Conservation (phyloP, 2,329 filamentous ascomycete genomes). For the Coleophoma eucalyptorum region DNA sequence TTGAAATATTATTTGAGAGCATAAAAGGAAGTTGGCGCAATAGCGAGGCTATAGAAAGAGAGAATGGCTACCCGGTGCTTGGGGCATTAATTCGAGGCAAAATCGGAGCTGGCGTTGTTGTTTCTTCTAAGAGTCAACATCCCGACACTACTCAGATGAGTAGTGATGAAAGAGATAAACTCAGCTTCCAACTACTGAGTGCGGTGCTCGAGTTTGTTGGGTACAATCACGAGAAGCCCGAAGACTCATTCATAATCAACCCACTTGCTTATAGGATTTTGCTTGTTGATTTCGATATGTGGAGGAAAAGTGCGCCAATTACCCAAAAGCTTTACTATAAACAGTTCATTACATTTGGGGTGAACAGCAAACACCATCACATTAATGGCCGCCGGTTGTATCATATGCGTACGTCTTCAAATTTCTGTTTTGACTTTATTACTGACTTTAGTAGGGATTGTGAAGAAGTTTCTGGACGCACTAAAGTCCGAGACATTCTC, state of each 20-base stretch:
- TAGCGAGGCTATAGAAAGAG: slow-evolving; percentile 95
- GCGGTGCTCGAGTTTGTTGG: slow-evolving; percentile 84
- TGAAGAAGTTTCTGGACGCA: slow-evolving; percentile 85
- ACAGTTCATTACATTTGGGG: slow-evolving; percentile 84
- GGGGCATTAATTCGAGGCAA: slow-evolving; percentile 82
- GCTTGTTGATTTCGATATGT: slow-evolving; percentile 88
- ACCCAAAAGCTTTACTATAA: slow-evolving; percentile 89
- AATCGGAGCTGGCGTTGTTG: slow-evolving; percentile 50
- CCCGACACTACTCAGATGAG: slow-evolving; percentile 34
- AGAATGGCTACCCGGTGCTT: slow-evolving; percentile 88
- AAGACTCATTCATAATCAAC: slow-evolving; percentile 92
- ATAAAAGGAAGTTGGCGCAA: slow-evolving; percentile 94
- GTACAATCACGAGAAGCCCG: slow-evolving; percentile 74
- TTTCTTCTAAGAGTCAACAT: slow-evolving; percentile 26
- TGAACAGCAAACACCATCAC: slow-evolving; percentile 85
- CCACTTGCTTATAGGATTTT: slow-evolving; percentile 90
- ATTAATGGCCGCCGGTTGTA: slow-evolving; percentile 87
- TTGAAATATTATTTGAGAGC: slow-evolving; percentile 80
- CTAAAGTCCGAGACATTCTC: slow-evolving; percentile 81
- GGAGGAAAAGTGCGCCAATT: slow-evolving; percentile 72
- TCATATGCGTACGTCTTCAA: slow-evolving; percentile 72
- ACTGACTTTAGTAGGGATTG: slow-evolving; percentile 59
- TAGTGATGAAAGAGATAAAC: slow-evolving; percentile 48
- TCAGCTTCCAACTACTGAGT: slow-evolving; percentile 64
- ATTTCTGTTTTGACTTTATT: slow-evolving; percentile 10